phyloP scores from a whole-genome alignment of 2,329 filamentous ascomycete genomes.

The Exophiala calicioides region DNA sequence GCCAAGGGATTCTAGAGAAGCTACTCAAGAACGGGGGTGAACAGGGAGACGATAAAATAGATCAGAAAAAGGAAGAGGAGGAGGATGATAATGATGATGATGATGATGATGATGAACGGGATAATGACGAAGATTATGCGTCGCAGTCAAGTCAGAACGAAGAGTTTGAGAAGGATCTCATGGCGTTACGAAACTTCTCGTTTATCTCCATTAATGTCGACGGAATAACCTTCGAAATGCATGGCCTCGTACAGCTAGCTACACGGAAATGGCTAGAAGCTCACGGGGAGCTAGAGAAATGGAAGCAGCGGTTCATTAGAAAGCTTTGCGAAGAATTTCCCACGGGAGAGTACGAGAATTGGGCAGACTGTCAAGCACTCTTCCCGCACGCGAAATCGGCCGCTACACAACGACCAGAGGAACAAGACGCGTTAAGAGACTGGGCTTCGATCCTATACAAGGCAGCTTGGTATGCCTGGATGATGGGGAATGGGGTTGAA shows the following conservation, averaged over 20 bases:
- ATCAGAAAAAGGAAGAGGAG: conserved; percentile 28
- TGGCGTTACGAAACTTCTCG: not conserved
- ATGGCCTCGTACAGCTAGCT: conserved; percentile 36
- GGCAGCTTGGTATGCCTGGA: conserved; percentile 3
- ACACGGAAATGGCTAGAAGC: conserved; percentile 35
- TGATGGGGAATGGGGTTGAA: conserved; percentile 3
- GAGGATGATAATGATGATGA: no score
- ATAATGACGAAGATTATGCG: not conserved
- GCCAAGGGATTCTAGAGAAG: conserved; percentile 32
- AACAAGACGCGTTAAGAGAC: conserved; percentile 3
- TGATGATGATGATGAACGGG: not conserved
- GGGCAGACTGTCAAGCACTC: conserved; percentile 28
- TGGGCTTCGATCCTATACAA: conserved; percentile 9
- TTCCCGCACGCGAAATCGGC: conserved; percentile 33
- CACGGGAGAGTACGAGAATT: conserved; percentile 31
- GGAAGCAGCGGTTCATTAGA: conserved; percentile 30
- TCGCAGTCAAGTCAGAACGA: not conserved
- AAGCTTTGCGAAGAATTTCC: conserved; percentile 29
- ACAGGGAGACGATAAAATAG: conserved; percentile 6
- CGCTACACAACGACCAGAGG: conserved; percentile 12
- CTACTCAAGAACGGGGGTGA: conserved; percentile 29
- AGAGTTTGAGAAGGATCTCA: not conserved
- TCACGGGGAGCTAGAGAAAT: conserved; percentile 30
- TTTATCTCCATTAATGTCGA: not conserved
- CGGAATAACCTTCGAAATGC: conserved; percentile 28